These are phyloP conservation scores for Clarireedia hainanense DNA, from an alignment of 2,329 filamentous ascomycete genomes.

Conservation along the genomic window DNA sequence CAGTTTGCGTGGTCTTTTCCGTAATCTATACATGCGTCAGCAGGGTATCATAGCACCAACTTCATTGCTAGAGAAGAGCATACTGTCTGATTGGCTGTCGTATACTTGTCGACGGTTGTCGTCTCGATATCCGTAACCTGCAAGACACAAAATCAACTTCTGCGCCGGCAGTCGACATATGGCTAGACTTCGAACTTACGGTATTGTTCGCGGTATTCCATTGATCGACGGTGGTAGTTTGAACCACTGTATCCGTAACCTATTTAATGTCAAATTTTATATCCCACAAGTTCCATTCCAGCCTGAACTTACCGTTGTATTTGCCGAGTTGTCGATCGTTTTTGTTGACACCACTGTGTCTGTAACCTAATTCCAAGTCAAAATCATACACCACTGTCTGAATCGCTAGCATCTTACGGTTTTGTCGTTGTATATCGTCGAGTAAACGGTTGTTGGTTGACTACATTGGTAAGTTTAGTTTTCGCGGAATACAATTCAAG, in stretches of 20 bases:
- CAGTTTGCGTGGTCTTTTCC: conserved; percentile 1
- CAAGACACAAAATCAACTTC: too few relatives aligned
- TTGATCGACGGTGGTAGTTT: background rate
- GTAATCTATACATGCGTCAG: background rate
- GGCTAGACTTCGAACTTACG: background rate
- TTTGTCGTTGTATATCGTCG: background rate
- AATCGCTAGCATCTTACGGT: background rate
- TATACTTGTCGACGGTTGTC: background rate
- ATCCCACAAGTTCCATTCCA: background rate
- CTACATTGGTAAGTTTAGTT: background rate
- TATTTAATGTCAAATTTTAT: background rate
- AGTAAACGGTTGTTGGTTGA: background rate
- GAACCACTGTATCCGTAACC: background rate
- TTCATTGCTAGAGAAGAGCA: too few relatives aligned
- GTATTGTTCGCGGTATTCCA: background rate
- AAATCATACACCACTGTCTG: background rate
- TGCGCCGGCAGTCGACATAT: background rate
- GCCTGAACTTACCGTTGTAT: background rate
- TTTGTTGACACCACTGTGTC: background rate
- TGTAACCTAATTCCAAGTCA: background rate
- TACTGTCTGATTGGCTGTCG: conserved; percentile 2
- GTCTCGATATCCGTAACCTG: background rate
- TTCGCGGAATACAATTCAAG: background rate
- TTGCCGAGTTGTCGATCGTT: background rate
- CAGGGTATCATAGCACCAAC: too few relatives aligned